Conservation (phyloP, 805 yeast genomes). For the Wickerhamomyces queroliae region DNA sequence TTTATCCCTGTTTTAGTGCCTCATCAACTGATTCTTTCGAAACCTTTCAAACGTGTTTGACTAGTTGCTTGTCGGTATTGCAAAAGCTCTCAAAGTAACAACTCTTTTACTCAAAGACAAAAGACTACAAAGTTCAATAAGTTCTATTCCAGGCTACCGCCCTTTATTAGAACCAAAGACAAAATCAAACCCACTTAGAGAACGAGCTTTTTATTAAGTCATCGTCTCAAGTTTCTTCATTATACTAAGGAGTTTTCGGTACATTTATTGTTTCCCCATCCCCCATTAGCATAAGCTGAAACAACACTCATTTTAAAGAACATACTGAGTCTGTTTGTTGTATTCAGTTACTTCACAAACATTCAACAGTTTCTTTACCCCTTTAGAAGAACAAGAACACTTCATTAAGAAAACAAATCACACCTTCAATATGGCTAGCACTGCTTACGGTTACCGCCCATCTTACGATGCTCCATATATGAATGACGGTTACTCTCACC, state of each 20-base stretch:
- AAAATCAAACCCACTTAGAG: not conserved
- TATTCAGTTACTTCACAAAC: conserved; percentile 4
- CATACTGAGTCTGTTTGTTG: not conserved
- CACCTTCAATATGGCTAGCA: not conserved
- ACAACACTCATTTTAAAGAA: not conserved
- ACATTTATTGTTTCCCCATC: no score
- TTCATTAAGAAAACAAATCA: no score
- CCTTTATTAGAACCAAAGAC: no score
- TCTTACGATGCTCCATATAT: conserved; percentile 2
- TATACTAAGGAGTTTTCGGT: no score
- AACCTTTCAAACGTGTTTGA: no score
- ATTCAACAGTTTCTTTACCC: not conserved
- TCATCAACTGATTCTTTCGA: not conserved
- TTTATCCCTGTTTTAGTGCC: not conserved
- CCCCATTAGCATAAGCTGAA: not conserved
- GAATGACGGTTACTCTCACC: conserved; percentile 1
- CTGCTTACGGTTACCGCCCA: conserved; percentile 1
- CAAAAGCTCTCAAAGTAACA: no score
- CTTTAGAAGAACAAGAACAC: no score
- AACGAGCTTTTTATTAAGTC: conserved; percentile 39
- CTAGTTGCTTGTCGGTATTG: no score
- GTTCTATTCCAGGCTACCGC: no score
- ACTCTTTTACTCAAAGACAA: no score
- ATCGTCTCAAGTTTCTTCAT: no score
- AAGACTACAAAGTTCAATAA: no score